Percentiles rank a stretch among this genome's conserved stretches.
Evolutionary conservation across 495 filamentous ascomycete species (phyloP).

Genomic region (Apiosordaria backusii): DNA sequence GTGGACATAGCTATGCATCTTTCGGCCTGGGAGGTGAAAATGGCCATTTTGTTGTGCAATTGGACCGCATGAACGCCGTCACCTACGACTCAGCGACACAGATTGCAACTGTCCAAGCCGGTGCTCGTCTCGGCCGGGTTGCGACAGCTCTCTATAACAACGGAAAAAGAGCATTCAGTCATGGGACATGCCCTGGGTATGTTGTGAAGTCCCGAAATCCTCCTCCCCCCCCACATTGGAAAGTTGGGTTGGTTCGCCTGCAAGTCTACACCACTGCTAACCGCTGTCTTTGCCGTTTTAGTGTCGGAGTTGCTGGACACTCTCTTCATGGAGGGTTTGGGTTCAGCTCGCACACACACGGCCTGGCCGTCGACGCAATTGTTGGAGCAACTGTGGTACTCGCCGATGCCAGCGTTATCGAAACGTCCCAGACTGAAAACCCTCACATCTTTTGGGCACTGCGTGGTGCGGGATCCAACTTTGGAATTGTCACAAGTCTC

Average conservation of each 20-base stretch:
- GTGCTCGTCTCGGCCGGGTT: constrained; percentile 41
- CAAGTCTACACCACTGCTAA: not conserved
- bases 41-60: constrained; percentile 44
- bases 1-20: constrained; percentile 47
- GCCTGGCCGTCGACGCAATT: constrained; percentile 45
- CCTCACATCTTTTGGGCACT: constrained; percentile 45
- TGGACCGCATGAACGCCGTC: constrained; percentile 44
- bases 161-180: constrained; percentile 42
- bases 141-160: constrained; percentile 37
- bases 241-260: not conserved
- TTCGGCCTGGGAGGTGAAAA: constrained; percentile 47
- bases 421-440: constrained; percentile 40
- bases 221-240: too few relatives aligned
- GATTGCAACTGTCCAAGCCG: constrained; percentile 40
- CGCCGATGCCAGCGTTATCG: constrained; percentile 41
- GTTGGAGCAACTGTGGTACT: constrained; percentile 40
- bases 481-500: constrained; percentile 42
- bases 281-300: constrained; percentile 18
- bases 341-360: constrained; percentile 44
- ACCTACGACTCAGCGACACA: constrained; percentile 37
- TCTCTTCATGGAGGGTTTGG: constrained; percentile 46
- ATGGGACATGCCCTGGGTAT: constrained; percentile 47
- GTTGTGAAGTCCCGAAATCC: not conserved
- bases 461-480: constrained; percentile 41
- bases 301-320: constrained; percentile 45